These are phyloP conservation scores for Albizia julibrissin DNA, from an alignment of 306 rosid species.

Conservation along the genomic window DNA sequence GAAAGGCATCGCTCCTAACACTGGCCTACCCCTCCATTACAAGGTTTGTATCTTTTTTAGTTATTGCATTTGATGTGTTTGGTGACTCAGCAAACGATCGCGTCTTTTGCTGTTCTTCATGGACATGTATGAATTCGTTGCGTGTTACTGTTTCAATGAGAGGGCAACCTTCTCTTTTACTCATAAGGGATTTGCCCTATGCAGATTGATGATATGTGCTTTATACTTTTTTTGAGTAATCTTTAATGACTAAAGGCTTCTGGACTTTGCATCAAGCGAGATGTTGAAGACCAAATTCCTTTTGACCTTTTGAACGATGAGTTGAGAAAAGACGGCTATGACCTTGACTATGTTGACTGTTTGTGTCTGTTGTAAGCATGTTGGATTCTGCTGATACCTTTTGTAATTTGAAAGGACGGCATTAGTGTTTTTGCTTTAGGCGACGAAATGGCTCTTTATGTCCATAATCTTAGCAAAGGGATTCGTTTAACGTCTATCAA, in stretches of 20 bases:
- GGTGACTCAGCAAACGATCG: too few species aligned
- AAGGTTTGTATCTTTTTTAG: conserved; percentile 48
- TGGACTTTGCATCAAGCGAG: conserved; percentile 22
- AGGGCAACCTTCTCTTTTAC: not conserved
- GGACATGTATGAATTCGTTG: not conserved
- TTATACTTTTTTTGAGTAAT: conserved; percentile 4
- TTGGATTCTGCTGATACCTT: conserved; percentile 1
- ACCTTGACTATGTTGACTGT: conserved; percentile 27
- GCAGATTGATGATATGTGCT: not conserved
- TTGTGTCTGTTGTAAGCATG: not conserved
- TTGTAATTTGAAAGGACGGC: not conserved
- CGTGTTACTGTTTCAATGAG: conserved; percentile 1
- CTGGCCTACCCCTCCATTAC: conserved; percentile 58
- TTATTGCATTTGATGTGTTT: too few species aligned
- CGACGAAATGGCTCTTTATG: not conserved
- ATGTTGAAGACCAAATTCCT: not conserved
- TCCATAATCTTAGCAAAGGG: conserved; percentile 16
- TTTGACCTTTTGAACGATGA: conserved; percentile 21
- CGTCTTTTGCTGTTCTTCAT: not conserved
- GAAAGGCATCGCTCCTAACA: conserved; percentile 78
- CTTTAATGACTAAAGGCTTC: conserved; percentile 10
- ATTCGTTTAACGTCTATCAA: conserved; percentile 11
- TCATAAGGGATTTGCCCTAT: not conserved
- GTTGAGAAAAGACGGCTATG: conserved; percentile 19
- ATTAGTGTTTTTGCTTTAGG: conserved; percentile 23